Percentiles rank a stretch among this genome's conserved stretches.
phyloP scores from a whole-genome alignment of 331 rosid species.

The Prunus yedoensis region DNA sequence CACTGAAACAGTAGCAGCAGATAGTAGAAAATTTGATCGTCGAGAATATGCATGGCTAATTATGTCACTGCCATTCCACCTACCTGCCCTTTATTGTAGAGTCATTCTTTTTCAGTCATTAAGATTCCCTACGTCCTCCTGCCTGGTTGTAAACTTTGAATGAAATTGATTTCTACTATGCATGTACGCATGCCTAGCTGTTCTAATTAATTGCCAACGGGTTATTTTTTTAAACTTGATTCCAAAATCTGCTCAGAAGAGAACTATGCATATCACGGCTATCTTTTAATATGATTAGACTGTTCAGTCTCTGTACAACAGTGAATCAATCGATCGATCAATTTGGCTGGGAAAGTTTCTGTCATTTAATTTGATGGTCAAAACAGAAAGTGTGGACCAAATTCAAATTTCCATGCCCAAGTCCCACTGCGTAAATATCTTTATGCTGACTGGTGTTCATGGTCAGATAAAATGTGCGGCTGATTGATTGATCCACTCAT shows the following conservation, averaged over 20 bases:
- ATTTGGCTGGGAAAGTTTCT: not conserved
- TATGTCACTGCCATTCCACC: not conserved
- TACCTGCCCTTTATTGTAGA: conserved; percentile 8
- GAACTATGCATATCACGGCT: too few relatives aligned
- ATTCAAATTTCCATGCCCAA: not conserved
- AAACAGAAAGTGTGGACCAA: not conserved
- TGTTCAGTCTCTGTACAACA: not conserved
- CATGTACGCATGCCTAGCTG: conserved; percentile 15
- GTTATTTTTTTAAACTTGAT: not conserved
- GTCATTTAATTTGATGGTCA: not conserved
- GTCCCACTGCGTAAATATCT: not conserved
- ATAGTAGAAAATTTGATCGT: not conserved
- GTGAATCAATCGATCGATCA: not conserved
- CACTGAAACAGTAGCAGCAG: conserved; percentile 1
- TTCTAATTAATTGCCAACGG: not conserved
- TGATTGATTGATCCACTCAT: conserved; percentile 7
- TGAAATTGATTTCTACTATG: conserved; percentile 2
- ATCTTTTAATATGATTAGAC: not conserved
- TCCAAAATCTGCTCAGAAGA: not conserved
- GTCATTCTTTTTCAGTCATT: not conserved
- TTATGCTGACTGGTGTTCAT: not conserved
- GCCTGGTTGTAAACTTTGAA: conserved; percentile 20
- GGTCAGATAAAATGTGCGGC: not conserved
- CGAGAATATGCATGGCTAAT: not conserved
- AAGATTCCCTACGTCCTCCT: not conserved